Base-by-base conservation (phyloP, 202 grass and related monocot species). In the Setaria viridis region DNA sequence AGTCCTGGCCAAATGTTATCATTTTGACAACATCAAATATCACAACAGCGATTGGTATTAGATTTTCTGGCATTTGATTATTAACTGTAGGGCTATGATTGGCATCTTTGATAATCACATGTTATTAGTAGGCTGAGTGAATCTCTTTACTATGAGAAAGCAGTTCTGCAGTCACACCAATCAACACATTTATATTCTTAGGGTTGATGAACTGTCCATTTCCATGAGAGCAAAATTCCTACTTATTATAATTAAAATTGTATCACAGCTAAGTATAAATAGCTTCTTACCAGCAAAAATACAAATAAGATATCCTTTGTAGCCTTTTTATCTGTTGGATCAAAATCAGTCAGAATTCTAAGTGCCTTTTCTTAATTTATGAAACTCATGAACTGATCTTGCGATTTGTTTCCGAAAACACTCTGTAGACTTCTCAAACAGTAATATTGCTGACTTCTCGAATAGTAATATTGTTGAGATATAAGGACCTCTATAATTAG, bases 1-100 rank as follows among this genome's bases (percentile, higher is more conserved):
- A 99, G 77, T 94, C 93, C 78, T 99, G 93, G 97, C 97, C 97
- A 85, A 99, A 99, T 63, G 97, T 96, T 37, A 93, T 99, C 80
- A 99, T 99, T 91, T 82, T 99, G 72, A 99, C 97, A 67, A 99
- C 97, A 88, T 99, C 97, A 81, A 99, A 99, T 83, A 99, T 99
- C 65, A 99, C 97, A 21, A 90, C 97, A 87, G 97, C 97, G 57
- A 99, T 99, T 34, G 97, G 97, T 99, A 96, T 55, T 82, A 35
- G 0, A 62, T 87, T 87, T 59, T 43, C 78, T 85, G 17, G 75
- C 72, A 46, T 84, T 78, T 87, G 55, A 60, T 57, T 80, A n/a
- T 73, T 70, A 78, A 13, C 34, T 5, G 0, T 41, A 1, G 57
- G 62, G 17, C 58, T 79, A 20, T 53, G 72, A 67, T 67, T 51